phyloP scores from a whole-genome alignment of 805 yeast genomes.

The Peterozyma toletana region DNA sequence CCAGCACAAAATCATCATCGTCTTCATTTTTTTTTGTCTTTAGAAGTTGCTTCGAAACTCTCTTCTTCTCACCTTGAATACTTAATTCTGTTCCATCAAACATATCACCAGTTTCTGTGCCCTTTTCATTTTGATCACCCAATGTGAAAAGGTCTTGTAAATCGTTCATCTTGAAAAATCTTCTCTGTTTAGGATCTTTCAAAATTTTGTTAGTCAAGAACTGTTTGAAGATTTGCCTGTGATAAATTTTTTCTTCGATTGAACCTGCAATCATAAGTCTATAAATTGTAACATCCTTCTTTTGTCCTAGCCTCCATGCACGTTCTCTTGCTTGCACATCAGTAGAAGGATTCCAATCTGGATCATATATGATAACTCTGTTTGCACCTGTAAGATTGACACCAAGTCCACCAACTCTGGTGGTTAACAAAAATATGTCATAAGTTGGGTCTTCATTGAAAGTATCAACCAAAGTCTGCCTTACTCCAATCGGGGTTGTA shows the following conservation, averaged over 20 bases:
- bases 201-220: constrained; percentile 87
- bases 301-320: constrained; percentile 97
- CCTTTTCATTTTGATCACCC: constrained; percentile 64
- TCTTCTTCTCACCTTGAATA: constrained; percentile 22
- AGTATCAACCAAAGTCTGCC: constrained; percentile 76
- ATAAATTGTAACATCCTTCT: constrained; percentile 83
- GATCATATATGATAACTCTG: constrained; percentile 88
- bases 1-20: constrained; percentile 62
- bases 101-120: constrained; percentile 62
- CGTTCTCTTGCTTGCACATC: constrained; percentile 95
- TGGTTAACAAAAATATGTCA: constrained; percentile 73
- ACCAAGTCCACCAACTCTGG: constrained; percentile 95
- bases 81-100: constrained; percentile 42
- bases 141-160: constrained; percentile 82
- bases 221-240: constrained; percentile 93
- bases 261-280: constrained; percentile 91
- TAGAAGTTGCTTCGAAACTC: constrained; percentile 25
- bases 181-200: constrained; percentile 89
- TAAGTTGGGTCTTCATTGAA: constrained; percentile 60
- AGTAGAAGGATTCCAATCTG: constrained; percentile 98
- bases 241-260: constrained; percentile 94
- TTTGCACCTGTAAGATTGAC: constrained; percentile 93
- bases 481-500: constrained; percentile 65
- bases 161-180: constrained; percentile 90
- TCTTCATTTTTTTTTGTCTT: constrained; percentile 24